These are phyloP conservation scores for Spirogloea muscicola DNA, from an alignment of 139 green algal genomes.

Conservation along the genomic window DNA sequence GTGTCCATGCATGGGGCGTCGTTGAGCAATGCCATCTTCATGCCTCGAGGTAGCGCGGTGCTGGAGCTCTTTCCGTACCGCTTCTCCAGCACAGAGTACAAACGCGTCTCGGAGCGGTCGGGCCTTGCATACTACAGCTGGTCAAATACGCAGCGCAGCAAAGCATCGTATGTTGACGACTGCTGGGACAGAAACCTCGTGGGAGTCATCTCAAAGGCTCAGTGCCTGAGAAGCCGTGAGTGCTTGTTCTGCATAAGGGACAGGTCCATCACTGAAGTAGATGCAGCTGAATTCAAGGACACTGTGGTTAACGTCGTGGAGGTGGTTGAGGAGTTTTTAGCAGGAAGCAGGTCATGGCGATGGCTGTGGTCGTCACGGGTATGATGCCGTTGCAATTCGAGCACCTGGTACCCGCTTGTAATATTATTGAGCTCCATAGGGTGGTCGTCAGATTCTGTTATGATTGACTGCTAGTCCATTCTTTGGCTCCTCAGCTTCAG, in stretches of 20 bases:
- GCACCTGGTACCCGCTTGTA: too few relatives aligned
- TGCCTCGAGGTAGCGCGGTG: neutral
- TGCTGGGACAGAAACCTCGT: neutral
- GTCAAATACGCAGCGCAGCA: neutral
- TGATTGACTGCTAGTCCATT: too few relatives aligned
- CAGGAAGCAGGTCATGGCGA: too few relatives aligned
- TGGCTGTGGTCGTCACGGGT: too few relatives aligned
- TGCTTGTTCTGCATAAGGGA: neutral
- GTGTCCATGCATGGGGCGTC: neutral
- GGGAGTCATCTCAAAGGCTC: neutral
- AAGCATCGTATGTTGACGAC: neutral
- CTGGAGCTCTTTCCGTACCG: constrained; percentile 5
- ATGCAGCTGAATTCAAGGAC: neutral
- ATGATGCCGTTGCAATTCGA: too few relatives aligned
- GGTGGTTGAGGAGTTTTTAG: too few relatives aligned
- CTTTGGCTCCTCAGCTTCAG: too few relatives aligned
- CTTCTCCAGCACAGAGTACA: constrained; percentile 7
- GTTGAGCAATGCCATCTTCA: neutral
- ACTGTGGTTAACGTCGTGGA: neutral
- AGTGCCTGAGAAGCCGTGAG: neutral
- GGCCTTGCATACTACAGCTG: neutral
- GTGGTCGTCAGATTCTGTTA: too few relatives aligned
- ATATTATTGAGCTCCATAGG: too few relatives aligned
- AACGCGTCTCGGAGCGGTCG: neutral
- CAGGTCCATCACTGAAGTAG: neutral